These are phyloP conservation scores for Cardamine occulta DNA, from an alignment of 345 rosid species.

Conservation along the genomic window DNA sequence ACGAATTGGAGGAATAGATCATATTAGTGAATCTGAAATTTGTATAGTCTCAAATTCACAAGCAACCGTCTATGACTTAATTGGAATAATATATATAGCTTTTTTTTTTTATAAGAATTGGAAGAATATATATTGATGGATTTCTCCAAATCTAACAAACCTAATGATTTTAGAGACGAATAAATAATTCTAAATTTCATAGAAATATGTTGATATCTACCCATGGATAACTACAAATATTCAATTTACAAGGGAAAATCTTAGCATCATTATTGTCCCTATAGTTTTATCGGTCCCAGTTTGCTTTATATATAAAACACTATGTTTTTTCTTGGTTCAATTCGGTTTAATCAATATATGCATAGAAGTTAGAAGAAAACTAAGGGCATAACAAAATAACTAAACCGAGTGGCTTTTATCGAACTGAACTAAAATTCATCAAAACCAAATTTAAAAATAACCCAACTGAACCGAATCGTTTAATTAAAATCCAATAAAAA, in stretches of 20 bases:
- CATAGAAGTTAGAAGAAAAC: neutral
- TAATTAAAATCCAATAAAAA: no score
- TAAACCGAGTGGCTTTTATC: no score
- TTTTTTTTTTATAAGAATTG: no score
- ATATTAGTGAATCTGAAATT: neutral
- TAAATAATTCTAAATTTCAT: neutral
- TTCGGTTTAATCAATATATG: neutral
- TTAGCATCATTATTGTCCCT: neutral
- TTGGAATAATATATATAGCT: no score
- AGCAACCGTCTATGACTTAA: neutral
- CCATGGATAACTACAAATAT: neutral
- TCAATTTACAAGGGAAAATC: neutral
- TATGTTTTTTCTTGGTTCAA: neutral
- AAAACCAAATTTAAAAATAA: no score
- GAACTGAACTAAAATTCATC: no score
- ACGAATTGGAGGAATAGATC: neutral
- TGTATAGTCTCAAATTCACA: neutral
- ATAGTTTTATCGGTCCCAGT: neutral
- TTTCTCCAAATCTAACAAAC: neutral
- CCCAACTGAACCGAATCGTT: no score
- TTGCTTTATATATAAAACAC: neutral
- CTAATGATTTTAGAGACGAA: neutral
- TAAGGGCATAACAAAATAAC: no score
- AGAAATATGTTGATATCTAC: neutral
- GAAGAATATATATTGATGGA: neutral